Evolutionary conservation across 1,284 basidiomycete species (phyloP), one percentile per base, ranked within the genome.

Genomic region (Ceratobasidium sp.): DNA sequence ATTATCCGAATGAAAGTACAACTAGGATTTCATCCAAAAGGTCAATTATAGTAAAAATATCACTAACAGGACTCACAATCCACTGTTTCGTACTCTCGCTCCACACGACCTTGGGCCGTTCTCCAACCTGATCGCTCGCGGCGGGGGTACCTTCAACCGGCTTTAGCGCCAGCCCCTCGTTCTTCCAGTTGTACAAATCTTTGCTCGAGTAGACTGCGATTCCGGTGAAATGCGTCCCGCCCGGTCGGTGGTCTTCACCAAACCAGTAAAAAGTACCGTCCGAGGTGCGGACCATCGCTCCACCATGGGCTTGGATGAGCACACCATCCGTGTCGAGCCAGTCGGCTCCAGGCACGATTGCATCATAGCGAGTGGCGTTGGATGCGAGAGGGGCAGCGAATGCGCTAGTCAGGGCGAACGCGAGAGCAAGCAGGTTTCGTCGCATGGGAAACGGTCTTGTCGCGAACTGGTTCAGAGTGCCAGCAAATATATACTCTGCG

Each of bases 321-420:
- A 74, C 74, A 5, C 76, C 76, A 26, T 74, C 73, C 8, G 76
- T 77, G 67, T 77, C 76, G 32, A 67, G 71, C 76, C 76, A 77
- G n/a, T 70, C 53, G 12, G 74, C 76, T 10, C 76, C 76, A 4
- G 76, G 76, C 23, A 77, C 75, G 39, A 77, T 76, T 4, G 65
- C 26, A 41, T 71, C 73, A 26, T 64, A 74, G 23, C 50, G 67
- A 1, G 55, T 59, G 26, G 67, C 55, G 28, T 70, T 70, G 39
- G 67, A 55, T 14, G 55, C 67, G 9, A 43, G 30, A 5, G 62
- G 62, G 18, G 26, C n/a, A n/a, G n/a, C 39, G n/a, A 59, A 53
- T 36, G 61, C 28, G 28, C 28, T 9, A n/a, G 18, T 36, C 18
- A 45, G 43, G 18, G 53, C 32, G 32, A 57, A 34, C 2, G 53